phyloP scores from a whole-genome alignment of 176 grass and related monocot genomes.

The Chloris gayana region DNA sequence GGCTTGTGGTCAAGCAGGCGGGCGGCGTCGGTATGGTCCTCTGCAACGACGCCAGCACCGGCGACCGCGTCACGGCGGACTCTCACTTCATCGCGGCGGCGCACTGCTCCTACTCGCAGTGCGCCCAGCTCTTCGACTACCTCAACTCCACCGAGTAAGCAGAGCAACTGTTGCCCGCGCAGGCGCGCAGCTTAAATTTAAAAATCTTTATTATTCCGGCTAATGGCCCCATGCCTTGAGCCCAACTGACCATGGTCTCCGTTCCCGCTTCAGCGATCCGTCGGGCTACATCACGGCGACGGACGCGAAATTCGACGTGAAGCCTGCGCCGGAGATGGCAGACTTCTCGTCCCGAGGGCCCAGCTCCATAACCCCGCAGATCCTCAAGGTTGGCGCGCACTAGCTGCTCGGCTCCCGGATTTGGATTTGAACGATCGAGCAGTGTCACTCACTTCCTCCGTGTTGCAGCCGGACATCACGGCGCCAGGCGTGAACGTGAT shows the following conservation, averaged over 20 bases:
- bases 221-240: not conserved
- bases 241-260: not conserved
- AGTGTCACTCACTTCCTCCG: not conserved
- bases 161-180: not conserved
- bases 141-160: slow-evolving; percentile 40
- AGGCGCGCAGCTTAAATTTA: too few relatives aligned
- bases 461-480: slow-evolving; percentile 64
- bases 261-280: slow-evolving; percentile 9
- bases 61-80: slow-evolving; percentile 39
- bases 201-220: not conserved
- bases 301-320: slow-evolving; percentile 41
- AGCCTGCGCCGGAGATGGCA: slow-evolving; percentile 65
- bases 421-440: too few relatives aligned
- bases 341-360: slow-evolving; percentile 70
- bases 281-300: slow-evolving; percentile 46
- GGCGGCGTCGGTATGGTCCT: slow-evolving; percentile 70
- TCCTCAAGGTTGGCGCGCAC: slow-evolving; percentile 45
- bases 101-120: slow-evolving; percentile 54
- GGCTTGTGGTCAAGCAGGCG: slow-evolving; percentile 50
- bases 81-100: slow-evolving; percentile 57
- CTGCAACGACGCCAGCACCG: slow-evolving; percentile 42
- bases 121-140: slow-evolving; percentile 38
- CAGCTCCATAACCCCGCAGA: slow-evolving; percentile 57
- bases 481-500: slow-evolving; percentile 66
- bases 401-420: not conserved